A percentile compares a stretch with the other conserved stretches of the same genome.
These are phyloP conservation scores for Urochloa ruziziensis DNA, from an alignment of 176 grass and related monocot genomes.

Conservation along the genomic window DNA sequence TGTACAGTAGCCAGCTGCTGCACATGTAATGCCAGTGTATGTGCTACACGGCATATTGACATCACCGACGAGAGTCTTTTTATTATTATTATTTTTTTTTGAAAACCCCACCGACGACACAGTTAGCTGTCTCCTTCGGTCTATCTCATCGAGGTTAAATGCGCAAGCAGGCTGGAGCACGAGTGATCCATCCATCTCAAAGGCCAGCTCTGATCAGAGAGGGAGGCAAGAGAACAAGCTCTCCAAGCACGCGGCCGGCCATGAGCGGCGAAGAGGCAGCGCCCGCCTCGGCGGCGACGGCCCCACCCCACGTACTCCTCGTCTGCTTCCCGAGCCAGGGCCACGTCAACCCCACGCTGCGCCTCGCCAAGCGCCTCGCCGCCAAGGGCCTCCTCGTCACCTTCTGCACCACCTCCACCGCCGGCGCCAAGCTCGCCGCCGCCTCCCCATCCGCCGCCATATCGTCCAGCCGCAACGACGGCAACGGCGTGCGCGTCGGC, in stretches of 20 bases:
- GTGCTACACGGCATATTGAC: too few relatives aligned
- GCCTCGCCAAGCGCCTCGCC: slow-evolving; percentile 71
- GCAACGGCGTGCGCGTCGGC: slow-evolving; percentile 40
- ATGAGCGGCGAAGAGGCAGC: slow-evolving; percentile 26
- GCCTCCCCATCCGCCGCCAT: background rate
- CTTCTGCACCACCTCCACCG: slow-evolving; percentile 43
- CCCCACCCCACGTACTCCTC: slow-evolving; percentile 37
- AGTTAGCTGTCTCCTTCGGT: too few relatives aligned
- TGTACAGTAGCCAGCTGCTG: too few relatives aligned
- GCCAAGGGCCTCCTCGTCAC: slow-evolving; percentile 69
- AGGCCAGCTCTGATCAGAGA: too few relatives aligned
- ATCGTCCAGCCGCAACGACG: background rate
- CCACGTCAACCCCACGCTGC: slow-evolving; percentile 72
- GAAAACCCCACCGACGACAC: too few relatives aligned
- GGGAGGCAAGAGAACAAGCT: too few relatives aligned
- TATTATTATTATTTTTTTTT: too few relatives aligned
- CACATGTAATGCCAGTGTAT: too few relatives aligned
- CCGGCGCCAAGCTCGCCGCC: slow-evolving; percentile 32
- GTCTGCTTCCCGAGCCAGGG: slow-evolving; percentile 71
- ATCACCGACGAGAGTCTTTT: too few relatives aligned
- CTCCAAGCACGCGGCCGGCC: background rate
- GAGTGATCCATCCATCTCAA: too few relatives aligned
- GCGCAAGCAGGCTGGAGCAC: too few relatives aligned
- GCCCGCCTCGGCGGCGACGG: background rate
- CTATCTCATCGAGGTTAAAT: too few relatives aligned